A percentile compares a stretch with the other conserved stretches of the same genome.
These are phyloP conservation scores for Sordariomycetes sp. DNA, from an alignment of 2,329 filamentous ascomycete species.

Conservation along the genomic window DNA sequence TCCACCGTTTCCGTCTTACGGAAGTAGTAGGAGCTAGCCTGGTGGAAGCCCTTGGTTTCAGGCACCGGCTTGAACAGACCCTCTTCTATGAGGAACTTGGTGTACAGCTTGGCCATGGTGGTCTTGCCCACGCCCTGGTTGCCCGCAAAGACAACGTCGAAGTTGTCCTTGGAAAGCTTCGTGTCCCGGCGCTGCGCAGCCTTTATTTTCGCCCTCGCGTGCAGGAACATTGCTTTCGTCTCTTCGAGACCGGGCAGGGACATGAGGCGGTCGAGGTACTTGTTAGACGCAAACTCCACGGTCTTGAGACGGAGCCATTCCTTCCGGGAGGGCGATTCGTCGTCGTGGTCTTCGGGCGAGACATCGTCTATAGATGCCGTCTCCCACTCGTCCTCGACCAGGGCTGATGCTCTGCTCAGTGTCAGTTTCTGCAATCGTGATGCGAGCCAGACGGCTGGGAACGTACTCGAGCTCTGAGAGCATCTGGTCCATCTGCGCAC, in stretches of 20 bases:
- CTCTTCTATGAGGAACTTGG: slow-evolving; percentile 32
- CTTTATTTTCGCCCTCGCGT: slow-evolving; percentile 35
- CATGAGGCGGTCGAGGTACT: slow-evolving; percentile 51
- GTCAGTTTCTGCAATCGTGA: neutral
- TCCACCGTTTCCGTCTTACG: slow-evolving; percentile 22
- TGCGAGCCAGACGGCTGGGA: neutral
- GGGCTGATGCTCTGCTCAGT: slow-evolving; percentile 8
- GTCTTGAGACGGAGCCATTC: slow-evolving; percentile 31
- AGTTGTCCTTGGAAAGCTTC: slow-evolving; percentile 30
- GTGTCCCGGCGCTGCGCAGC: slow-evolving; percentile 37
- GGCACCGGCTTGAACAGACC: slow-evolving; percentile 16
- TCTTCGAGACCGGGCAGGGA: slow-evolving; percentile 52
- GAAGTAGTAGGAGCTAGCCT: slow-evolving; percentile 17
- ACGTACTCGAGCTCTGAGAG: slow-evolving; percentile 20
- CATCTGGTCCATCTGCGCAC: slow-evolving; percentile 14
- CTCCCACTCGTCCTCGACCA: slow-evolving; percentile 12
- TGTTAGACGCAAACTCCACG: slow-evolving; percentile 36
- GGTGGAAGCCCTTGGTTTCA: slow-evolving; percentile 30
- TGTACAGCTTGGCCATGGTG: slow-evolving; percentile 49
- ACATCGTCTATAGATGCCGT: slow-evolving; percentile 18
- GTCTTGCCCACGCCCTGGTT: slow-evolving; percentile 39
- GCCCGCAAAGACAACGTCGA: slow-evolving; percentile 19
- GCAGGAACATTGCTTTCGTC: slow-evolving; percentile 49
- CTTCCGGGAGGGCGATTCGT: slow-evolving; percentile 29
- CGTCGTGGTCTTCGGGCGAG: slow-evolving; percentile 17